These are phyloP conservation scores for Pogostemon cablin DNA, from an alignment of 257 asterid genomes.

Conservation along the genomic window DNA sequence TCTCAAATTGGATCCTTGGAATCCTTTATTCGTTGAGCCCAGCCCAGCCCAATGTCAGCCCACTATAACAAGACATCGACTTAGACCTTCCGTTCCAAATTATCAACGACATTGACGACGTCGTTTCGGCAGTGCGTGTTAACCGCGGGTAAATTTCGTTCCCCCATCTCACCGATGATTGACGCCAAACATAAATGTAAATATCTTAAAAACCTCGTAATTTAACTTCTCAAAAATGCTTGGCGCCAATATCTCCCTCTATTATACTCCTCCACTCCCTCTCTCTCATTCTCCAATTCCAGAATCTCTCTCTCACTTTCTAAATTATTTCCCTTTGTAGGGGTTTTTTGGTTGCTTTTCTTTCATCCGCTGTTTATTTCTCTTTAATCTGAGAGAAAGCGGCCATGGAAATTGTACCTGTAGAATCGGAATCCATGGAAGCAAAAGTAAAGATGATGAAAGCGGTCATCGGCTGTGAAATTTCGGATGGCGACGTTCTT, in stretches of 20 bases:
- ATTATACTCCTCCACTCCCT: not conserved
- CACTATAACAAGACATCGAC: too few relatives aligned
- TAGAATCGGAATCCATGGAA: constrained; percentile 38
- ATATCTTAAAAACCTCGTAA: too few relatives aligned
- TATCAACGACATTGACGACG: too few relatives aligned
- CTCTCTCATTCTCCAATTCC: not conserved
- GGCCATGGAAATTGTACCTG: constrained; percentile 32
- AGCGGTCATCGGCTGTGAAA: constrained; percentile 33
- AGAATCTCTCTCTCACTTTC: not conserved
- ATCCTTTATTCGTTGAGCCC: too few relatives aligned
- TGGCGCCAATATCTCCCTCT: constrained; percentile 25
- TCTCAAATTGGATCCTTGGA: too few relatives aligned
- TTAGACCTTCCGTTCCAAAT: too few relatives aligned
- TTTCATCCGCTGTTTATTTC: not conserved
- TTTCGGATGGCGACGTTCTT: constrained; percentile 35
- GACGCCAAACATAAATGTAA: too few relatives aligned
- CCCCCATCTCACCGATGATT: too few relatives aligned
- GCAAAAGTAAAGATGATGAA: constrained; percentile 37
- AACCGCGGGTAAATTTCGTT: too few relatives aligned
- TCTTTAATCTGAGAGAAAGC: not conserved
- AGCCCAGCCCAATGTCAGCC: too few relatives aligned
- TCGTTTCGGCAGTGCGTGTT: too few relatives aligned
- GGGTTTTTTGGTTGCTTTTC: not conserved
- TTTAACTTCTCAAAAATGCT: not conserved
- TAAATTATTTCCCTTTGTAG: not conserved